phyloP scores from a whole-genome alignment of 179 eudicot genomes.

The Vitellaria paradoxa region DNA sequence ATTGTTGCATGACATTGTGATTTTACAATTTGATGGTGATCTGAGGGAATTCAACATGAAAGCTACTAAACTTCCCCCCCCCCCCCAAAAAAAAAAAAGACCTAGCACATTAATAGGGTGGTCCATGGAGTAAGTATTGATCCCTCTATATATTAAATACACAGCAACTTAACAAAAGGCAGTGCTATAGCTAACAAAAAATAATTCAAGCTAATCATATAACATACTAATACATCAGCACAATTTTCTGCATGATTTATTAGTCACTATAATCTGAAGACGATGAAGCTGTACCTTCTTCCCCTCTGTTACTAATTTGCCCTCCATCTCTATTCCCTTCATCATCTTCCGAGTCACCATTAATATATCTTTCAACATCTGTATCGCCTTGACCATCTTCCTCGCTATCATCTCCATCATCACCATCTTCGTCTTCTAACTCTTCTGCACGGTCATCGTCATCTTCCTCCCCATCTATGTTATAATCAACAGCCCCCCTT shows the following conservation, averaged over 20 bases:
- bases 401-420: slow-evolving; percentile 35
- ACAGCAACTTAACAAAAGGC: background rate
- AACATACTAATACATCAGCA: background rate
- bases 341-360: slow-evolving; percentile 56
- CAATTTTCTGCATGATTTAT: background rate
- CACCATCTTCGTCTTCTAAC: slow-evolving; percentile 30
- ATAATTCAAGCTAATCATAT: background rate
- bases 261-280: slow-evolving; percentile 67
- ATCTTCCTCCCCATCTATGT: slow-evolving; percentile 25
- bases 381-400: slow-evolving; percentile 42
- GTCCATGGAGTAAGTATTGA: background rate
- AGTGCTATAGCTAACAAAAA: slow-evolving; percentile 1
- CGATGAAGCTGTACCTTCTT: slow-evolving; percentile 41
- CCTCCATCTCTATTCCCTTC: slow-evolving; percentile 26
- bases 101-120: slow-evolving; percentile 8
- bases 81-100: background rate
- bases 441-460: slow-evolving; percentile 28
- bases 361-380: slow-evolving; percentile 49
- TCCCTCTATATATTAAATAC: slow-evolving; percentile 9
- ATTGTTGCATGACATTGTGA: background rate
- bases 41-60: background rate
- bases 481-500: slow-evolving; percentile 30
- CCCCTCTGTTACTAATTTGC: slow-evolving; percentile 30
- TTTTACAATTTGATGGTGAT: slow-evolving; percentile 11
- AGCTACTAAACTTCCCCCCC: background rate